Percentiles rank a stretch among this genome's conserved stretches.
Evolutionary conservation across 371 early-diverging fungal genomes (phyloP).

Genomic region (Furculomyces boomerangus): DNA sequence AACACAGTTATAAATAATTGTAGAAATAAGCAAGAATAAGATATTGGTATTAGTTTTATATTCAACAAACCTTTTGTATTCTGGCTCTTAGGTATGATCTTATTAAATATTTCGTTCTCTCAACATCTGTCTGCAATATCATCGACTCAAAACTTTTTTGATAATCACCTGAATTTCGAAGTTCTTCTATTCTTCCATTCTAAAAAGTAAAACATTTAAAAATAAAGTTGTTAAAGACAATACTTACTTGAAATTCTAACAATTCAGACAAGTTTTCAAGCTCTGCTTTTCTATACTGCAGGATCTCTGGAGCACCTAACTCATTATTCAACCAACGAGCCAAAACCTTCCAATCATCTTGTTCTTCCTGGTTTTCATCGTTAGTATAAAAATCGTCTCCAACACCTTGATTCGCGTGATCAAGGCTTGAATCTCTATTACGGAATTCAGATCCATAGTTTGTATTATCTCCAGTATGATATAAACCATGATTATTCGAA

Average conservation of each 20-base stretch:
- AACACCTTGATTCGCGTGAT: not conserved
- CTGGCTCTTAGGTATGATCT: conserved; percentile 52
- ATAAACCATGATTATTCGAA: not conserved
- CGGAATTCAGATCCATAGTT: too few species aligned
- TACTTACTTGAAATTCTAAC: conserved; percentile 36
- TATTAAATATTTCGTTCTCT: conserved; percentile 59
- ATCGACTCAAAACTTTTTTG: conserved; percentile 30
- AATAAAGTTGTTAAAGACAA: not conserved
- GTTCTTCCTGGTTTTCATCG: conserved; percentile 8
- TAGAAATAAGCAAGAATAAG: not conserved
- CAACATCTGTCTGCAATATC: conserved; percentile 61
- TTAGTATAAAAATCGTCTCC: not conserved
- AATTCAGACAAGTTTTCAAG: conserved; percentile 39
- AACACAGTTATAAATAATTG: not conserved
- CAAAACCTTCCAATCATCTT: conserved; percentile 29
- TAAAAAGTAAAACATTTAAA: not conserved
- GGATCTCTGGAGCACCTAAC: conserved; percentile 54
- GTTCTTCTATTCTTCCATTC: conserved; percentile 2
- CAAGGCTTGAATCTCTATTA: not conserved
- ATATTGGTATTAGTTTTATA: conserved; percentile 23
- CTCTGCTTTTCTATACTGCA: conserved; percentile 34
- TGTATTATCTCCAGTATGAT: not conserved
- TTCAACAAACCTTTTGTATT: conserved; percentile 16
- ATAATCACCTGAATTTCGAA: conserved; percentile 2
- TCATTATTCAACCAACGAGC: conserved; percentile 63